A percentile compares a stretch with the other conserved stretches of the same genome.
Conservation (phyloP, 148 eudicot species). For the Chenopodium berlandieri region DNA sequence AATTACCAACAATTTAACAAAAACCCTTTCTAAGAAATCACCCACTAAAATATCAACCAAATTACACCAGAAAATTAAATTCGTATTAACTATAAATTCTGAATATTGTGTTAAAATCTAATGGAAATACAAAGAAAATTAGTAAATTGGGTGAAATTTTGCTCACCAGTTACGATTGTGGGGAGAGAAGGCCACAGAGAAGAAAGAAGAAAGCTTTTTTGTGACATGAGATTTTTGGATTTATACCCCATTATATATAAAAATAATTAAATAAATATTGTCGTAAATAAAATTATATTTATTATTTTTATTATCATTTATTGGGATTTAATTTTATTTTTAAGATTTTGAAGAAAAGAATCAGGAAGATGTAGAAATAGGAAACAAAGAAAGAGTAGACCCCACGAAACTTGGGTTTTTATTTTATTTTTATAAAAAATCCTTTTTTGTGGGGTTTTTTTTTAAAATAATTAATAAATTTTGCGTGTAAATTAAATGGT, state of each 20-base stretch:
- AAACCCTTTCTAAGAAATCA: slow-evolving; percentile 26
- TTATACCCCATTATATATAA: slow-evolving; percentile 6
- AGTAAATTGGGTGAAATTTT: slow-evolving; percentile 19
- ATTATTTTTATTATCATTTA: not conserved
- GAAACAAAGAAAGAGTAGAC: slow-evolving; percentile 24
- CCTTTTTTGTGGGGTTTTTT: not conserved
- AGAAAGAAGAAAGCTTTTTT: slow-evolving; percentile 18
- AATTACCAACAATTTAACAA: slow-evolving; percentile 10
- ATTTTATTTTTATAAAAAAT: not conserved
- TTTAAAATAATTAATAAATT: no score
- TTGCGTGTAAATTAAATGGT: not conserved
- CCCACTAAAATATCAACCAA: slow-evolving; percentile 1
- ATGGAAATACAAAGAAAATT: not conserved
- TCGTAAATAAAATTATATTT: not conserved
- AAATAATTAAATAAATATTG: no score
- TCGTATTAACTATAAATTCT: not conserved
- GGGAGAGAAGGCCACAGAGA: slow-evolving; percentile 31
- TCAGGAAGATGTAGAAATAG: not conserved
- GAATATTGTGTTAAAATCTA: not conserved
- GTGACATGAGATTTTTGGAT: slow-evolving; percentile 21
- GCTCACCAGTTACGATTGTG: slow-evolving; percentile 34
- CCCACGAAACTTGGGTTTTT: slow-evolving; percentile 23
- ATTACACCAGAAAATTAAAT: not conserved
- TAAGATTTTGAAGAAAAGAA: slow-evolving; percentile 22
- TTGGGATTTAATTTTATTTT: not conserved